phyloP scores from a whole-genome alignment of 495 filamentous ascomycete genomes.

The Hyaloscypha variabilis region DNA sequence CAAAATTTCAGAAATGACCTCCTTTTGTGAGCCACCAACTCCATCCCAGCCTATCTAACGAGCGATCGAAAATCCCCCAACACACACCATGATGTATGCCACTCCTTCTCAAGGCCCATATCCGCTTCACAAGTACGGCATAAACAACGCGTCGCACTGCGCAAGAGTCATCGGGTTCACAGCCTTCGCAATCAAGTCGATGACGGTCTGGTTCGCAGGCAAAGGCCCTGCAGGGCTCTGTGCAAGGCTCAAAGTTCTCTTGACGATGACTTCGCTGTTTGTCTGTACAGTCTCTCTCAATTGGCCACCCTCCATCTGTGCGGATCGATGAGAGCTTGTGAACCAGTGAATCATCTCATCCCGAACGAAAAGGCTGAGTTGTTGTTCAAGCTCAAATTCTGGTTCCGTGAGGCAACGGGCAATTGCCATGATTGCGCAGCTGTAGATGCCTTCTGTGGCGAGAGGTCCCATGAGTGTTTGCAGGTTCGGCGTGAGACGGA shows the following conservation, averaged over 20 bases:
- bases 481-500: conserved; percentile 95
- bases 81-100: not conserved
- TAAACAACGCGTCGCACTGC: conserved; percentile 90
- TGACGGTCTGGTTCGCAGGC: conserved; percentile 94
- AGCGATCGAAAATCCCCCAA: not conserved
- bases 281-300: conserved; percentile 84
- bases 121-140: conserved; percentile 78
- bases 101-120: not conserved
- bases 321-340: conserved; percentile 71
- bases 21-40: not conserved
- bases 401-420: conserved; percentile 94
- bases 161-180: conserved; percentile 86
- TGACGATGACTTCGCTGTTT: conserved; percentile 90
- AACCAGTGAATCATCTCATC: conserved; percentile 99
- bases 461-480: conserved; percentile 95
- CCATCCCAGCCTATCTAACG: not conserved
- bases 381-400: conserved; percentile 86
- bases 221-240: conserved; percentile 64
- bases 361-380: conserved; percentile 88
- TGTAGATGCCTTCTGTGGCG: conserved; percentile 93
- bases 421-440: conserved; percentile 90
- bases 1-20: not conserved
- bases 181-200: conserved; percentile 84
- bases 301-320: conserved; percentile 64
- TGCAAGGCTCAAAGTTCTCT: conserved; percentile 81